These are phyloP conservation scores for Truncatella angustata DNA, from an alignment of 2,329 filamentous ascomycete genomes.

Conservation along the genomic window DNA sequence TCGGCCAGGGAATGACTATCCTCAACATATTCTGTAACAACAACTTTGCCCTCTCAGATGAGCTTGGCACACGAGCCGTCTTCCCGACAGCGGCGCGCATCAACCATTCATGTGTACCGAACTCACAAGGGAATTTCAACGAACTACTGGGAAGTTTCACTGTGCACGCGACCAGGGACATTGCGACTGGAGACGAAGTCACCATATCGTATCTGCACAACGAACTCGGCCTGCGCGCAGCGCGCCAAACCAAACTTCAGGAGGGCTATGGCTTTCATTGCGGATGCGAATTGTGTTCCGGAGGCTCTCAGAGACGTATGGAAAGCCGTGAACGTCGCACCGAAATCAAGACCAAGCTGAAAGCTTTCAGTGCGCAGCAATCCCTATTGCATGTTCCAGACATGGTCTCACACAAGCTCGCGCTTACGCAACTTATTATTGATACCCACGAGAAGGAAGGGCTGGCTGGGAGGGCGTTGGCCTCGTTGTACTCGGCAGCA, in stretches of 20 bases:
- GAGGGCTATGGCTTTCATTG: slow-evolving; percentile 20
- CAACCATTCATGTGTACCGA: slow-evolving; percentile 24
- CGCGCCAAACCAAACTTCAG: slow-evolving; percentile 11
- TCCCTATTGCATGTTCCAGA: neutral
- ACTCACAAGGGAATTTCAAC: slow-evolving; percentile 24
- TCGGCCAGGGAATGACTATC: slow-evolving; percentile 14
- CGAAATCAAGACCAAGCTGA: neutral
- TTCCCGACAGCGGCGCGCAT: slow-evolving; percentile 20
- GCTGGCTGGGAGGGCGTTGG: slow-evolving; percentile 9
- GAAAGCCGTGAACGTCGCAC: slow-evolving; percentile 13
- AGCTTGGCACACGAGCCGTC: slow-evolving; percentile 13
- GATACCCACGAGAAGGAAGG: slow-evolving; percentile 12
- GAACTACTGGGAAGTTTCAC: slow-evolving; percentile 17
- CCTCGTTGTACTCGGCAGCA: slow-evolving; percentile 17
- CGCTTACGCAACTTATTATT: slow-evolving; percentile 13
- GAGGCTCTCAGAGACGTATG: neutral
- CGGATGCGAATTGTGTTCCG: slow-evolving; percentile 18
- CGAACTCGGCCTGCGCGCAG: slow-evolving; percentile 8
- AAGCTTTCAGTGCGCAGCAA: slow-evolving; percentile 7
- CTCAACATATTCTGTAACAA: slow-evolving; percentile 24
- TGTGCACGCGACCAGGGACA: slow-evolving; percentile 19
- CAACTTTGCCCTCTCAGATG: slow-evolving; percentile 15
- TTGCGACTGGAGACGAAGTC: slow-evolving; percentile 18
- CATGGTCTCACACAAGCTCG: slow-evolving; percentile 8
- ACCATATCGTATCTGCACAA: slow-evolving; percentile 19